phyloP scores from a whole-genome alignment of 306 rosid species.

The Vigna radiata region DNA sequence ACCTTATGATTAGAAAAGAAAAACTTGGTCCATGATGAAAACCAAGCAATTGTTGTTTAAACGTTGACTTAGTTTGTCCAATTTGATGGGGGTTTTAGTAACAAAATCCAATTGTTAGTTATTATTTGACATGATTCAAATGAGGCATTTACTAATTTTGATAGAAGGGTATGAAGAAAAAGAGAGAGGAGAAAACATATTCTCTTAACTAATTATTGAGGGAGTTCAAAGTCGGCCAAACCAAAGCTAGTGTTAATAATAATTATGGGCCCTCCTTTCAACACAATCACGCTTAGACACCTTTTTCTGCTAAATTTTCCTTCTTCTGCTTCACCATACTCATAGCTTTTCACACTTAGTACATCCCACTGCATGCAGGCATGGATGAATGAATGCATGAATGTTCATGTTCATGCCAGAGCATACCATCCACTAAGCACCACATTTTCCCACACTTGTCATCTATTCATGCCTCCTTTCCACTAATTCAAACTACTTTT shows the following conservation, averaged over 20 bases:
- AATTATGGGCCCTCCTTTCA: constrained; percentile 5
- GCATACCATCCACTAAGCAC: constrained; percentile 37
- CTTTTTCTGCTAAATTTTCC: constrained; percentile 31
- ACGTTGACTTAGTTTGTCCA: no score
- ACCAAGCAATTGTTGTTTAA: no score
- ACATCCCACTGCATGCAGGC: constrained; percentile 37
- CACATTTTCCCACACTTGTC: constrained; percentile 51
- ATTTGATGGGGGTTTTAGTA: no score
- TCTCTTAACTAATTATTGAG: neutral
- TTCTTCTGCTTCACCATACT: constrained; percentile 33
- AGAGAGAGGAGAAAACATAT: no score
- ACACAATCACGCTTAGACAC: constrained; percentile 40
- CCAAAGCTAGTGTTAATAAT: neutral
- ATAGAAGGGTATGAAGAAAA: no score
- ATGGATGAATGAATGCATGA: constrained; percentile 4
- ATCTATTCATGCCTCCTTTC: constrained; percentile 22
- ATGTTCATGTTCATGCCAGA: constrained; percentile 8
- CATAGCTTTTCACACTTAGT: constrained; percentile 6
- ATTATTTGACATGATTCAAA: no score
- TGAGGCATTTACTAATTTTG: no score
- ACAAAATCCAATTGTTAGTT: no score
- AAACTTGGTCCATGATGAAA: no score
- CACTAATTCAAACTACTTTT: neutral
- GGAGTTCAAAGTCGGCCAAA: neutral
- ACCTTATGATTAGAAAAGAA: no score